Evolutionary conservation across 352 stramenopile species (phyloP).

Genomic region (Pythium monospermum): DNA sequence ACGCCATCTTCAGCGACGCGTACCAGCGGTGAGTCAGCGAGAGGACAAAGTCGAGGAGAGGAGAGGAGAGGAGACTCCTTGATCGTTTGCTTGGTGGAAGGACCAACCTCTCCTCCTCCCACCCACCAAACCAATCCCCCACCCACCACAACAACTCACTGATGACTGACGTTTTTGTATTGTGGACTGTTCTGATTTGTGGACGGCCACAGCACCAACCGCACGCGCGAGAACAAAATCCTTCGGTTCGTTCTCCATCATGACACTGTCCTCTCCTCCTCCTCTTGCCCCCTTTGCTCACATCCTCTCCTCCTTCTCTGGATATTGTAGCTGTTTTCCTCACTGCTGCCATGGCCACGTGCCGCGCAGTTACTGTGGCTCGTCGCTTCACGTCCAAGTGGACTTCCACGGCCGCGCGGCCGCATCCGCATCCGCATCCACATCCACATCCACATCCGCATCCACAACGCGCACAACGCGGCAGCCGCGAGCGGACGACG

Average conservation of each 20-base stretch:
- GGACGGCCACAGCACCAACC: constrained; percentile 16
- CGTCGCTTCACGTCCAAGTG: constrained; percentile 27
- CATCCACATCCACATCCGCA: no score
- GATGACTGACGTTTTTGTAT: not conserved
- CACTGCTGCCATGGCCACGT: constrained; percentile 42
- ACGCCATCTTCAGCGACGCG: constrained; percentile 4
- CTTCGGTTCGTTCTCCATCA: not conserved
- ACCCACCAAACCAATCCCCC: not conserved
- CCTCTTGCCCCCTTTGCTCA: not conserved
- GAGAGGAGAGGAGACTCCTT: no score
- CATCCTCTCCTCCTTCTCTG: not conserved
- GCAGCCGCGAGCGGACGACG: constrained; percentile 5
- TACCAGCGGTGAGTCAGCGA: constrained; percentile 13
- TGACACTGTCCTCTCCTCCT: not conserved
- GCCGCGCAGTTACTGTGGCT: constrained; percentile 37
- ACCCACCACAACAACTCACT: not conserved
- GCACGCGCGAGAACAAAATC: constrained; percentile 1
- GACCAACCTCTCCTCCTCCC: no score
- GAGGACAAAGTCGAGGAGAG: no score
- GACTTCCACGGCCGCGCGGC: constrained; percentile 6
- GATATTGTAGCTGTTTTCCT: constrained; percentile 29
- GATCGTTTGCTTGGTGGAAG: no score
- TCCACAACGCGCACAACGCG: constrained; percentile 24
- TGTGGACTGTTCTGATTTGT: no score
- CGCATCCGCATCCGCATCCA: no score